These are phyloP conservation scores for Candida easanensis DNA, from an alignment of 805 yeast genomes.

Conservation along the genomic window DNA sequence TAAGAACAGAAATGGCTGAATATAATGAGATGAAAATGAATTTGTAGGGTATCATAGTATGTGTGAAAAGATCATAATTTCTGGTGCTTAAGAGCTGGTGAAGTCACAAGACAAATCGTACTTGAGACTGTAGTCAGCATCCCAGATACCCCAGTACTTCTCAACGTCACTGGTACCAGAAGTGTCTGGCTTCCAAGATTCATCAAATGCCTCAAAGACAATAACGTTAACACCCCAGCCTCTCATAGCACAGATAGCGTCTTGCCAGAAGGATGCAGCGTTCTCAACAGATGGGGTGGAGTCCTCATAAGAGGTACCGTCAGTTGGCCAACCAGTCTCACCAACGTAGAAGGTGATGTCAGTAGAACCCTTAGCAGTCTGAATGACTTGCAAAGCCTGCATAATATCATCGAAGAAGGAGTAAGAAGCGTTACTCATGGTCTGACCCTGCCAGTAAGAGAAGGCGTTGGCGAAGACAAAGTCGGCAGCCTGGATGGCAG, in stretches of 20 bases:
- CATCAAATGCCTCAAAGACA: slow-evolving; percentile 94
- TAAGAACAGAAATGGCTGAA: too few relatives aligned
- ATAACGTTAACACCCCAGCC: slow-evolving; percentile 94
- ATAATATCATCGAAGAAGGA: slow-evolving; percentile 95
- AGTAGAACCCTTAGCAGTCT: slow-evolving; percentile 80
- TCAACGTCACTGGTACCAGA: slow-evolving; percentile 86
- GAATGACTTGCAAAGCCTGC: slow-evolving; percentile 92
- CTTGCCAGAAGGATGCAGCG: slow-evolving; percentile 81
- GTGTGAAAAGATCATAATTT: not conserved
- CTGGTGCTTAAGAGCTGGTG: slow-evolving; percentile 16
- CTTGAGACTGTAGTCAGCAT: slow-evolving; percentile 44
- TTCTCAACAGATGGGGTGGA: slow-evolving; percentile 69
- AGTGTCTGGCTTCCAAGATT: slow-evolving; percentile 92
- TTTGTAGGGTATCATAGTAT: too few relatives aligned
- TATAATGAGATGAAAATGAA: too few relatives aligned
- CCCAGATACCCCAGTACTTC: slow-evolving; percentile 93
- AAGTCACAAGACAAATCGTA: slow-evolving; percentile 48
- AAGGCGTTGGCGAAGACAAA: slow-evolving; percentile 91
- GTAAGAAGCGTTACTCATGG: slow-evolving; percentile 75
- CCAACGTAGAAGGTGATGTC: slow-evolving; percentile 93
- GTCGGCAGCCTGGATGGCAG: slow-evolving; percentile 80
- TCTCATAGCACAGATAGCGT: slow-evolving; percentile 89
- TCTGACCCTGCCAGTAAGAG: slow-evolving; percentile 99
- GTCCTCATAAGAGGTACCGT: slow-evolving; percentile 67
- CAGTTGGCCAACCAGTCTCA: slow-evolving; percentile 97